phyloP scores from a whole-genome alignment of 2,329 filamentous ascomycete genomes.

The Dryadomyces sulphureus region DNA sequence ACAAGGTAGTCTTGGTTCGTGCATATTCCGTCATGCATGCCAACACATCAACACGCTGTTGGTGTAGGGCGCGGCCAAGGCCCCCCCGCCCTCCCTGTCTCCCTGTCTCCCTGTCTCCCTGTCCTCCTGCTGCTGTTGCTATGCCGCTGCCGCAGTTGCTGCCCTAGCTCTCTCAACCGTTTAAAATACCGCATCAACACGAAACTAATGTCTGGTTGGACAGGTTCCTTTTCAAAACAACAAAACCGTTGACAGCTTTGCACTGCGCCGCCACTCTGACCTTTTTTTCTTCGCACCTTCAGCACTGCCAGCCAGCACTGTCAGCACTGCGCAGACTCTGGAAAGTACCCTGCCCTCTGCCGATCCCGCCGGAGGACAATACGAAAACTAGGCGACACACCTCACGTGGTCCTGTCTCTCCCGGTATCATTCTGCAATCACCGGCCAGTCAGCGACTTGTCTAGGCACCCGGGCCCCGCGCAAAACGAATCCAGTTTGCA shows the following conservation, averaged over 20 bases:
- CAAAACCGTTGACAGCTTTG: conserved; percentile 10
- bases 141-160: neutral
- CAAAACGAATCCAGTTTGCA: conserved; percentile 36
- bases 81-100: conserved; percentile 3
- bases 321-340: neutral
- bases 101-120: conserved; percentile 19
- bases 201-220: conserved; percentile 21
- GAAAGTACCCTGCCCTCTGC: no score
- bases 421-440: neutral
- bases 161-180: conserved; percentile 7
- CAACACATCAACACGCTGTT: conserved; percentile 31
- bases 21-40: conserved; percentile 48
- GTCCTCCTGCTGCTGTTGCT: no score
- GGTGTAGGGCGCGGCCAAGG: conserved; percentile 21
- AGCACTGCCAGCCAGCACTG: no score
- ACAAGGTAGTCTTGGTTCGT: conserved; percentile 29
- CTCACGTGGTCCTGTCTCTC: neutral
- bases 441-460: neutral
- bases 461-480: conserved; percentile 1
- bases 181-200: conserved; percentile 20
- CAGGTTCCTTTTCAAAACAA: conserved; percentile 17
- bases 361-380: neutral
- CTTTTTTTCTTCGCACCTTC: no score
- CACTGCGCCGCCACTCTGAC: neutral
- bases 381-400: neutral